Evolutionary conservation across 1,284 basidiomycete species (phyloP).

Genomic region (Tylopilus sp.): DNA sequence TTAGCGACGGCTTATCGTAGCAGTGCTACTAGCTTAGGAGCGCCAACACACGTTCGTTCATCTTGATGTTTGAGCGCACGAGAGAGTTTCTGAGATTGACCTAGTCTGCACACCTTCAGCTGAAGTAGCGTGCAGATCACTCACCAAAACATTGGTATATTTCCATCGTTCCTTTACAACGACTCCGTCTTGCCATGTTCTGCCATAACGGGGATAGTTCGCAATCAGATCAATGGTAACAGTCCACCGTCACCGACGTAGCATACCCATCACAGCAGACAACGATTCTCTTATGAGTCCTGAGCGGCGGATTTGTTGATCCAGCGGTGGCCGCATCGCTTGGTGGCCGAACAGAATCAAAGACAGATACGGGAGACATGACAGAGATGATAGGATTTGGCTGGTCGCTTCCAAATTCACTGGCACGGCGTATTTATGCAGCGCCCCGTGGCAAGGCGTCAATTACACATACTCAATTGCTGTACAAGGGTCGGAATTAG

Average conservation of each 20-base stretch:
- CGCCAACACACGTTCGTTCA: slow-evolving; percentile 42
- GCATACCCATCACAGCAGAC: slow-evolving; percentile 71
- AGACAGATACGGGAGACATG: slow-evolving; percentile 17
- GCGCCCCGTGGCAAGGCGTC: neutral
- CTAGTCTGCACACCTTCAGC: neutral
- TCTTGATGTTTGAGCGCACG: slow-evolving; percentile 56
- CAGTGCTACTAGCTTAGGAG: neutral
- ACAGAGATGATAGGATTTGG: neutral
- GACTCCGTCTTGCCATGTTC: slow-evolving; percentile 47
- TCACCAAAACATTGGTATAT: slow-evolving; percentile 64
- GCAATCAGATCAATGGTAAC: neutral
- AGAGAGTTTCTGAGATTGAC: slow-evolving; percentile 46
- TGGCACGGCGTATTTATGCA: slow-evolving; percentile 24
- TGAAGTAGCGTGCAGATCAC: slow-evolving; percentile 20
- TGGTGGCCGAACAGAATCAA: neutral
- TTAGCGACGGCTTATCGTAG: neutral
- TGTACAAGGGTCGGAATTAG: neutral
- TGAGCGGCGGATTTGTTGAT: slow-evolving; percentile 2
- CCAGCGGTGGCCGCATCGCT: neutral
- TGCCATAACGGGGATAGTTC: slow-evolving; percentile 3
- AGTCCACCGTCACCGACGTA: neutral
- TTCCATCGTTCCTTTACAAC: slow-evolving; percentile 47
- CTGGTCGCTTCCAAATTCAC: neutral
- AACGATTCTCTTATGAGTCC: slow-evolving; percentile 55
- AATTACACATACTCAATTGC: neutral